Base-by-base conservation (phyloP, 768 basidiomycete species). In the Amanita thiersii region DNA sequence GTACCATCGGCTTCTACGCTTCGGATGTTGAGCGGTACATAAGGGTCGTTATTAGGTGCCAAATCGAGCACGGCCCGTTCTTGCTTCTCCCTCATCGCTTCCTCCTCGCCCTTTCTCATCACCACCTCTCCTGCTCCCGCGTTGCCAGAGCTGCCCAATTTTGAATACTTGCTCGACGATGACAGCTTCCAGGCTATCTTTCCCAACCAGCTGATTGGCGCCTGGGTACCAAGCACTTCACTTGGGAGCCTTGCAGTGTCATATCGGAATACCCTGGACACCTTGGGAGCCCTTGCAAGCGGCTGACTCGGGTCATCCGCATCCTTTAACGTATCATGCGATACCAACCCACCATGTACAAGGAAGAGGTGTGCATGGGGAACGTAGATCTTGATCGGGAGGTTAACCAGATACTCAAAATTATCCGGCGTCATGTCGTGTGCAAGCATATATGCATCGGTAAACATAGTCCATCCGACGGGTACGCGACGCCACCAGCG, bases 281-380 rank as follows among this genome's bases (percentile, higher is more conserved):
- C 52, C 1, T 46, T 42, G 6, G 83, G 84, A n/a, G 73, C 54
- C 39, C 69, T 73, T 2, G 85, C 75, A 12, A 93, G 70, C 2
- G 90, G 90, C 53, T 93, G 90, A 8, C 61, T 65, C 18, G 62
- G 59, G 50, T 78, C 64, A 17, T 63, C 65, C 12, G 63, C 56
- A 20, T 72, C 55, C 46, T 67, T 72, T 1, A 58, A 61, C 2
- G 88, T 82, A 54, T 94, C 77, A 4, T 69, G 72, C 0, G 90
- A 72, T 1, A 97, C 69, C 14, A 94, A 52, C 4, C 93, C 93
- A 1, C 79, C 92, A 50, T 96, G 91, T 1, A 81, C 86, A 35
- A 93, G 68, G 61, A 79, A 80, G 1, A 79, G 61, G 52, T 93
- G 87, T 2, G 83, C 74, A 2, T 71, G 70, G 0, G 90, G 87